Evolutionary conservation across 495 filamentous ascomycete species (phyloP), one percentile per base, ranked within the genome.

Genomic region (Lindgomyces ingoldianus): DNA sequence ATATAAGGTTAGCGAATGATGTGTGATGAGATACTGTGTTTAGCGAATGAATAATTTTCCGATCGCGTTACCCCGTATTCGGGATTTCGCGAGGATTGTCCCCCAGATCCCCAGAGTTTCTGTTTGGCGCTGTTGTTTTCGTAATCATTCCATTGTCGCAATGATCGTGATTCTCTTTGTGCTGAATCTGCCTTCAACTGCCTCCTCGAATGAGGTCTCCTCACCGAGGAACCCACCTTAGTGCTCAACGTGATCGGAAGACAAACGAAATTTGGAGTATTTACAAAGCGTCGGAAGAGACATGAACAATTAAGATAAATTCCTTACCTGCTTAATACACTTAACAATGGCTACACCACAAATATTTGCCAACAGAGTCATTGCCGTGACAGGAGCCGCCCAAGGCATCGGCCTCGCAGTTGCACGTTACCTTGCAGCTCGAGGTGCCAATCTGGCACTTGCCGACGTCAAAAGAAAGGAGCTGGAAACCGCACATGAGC

Each of bases 381-480:
- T 67, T 44, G 51, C 64, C 39, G 12, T 67, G 1, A 67, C 64
- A 19, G 64, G 64, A 27, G 58, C 47, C 18, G 64, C 64, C 8
- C 47, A 42, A 27, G 57, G 57, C 24, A 60, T 60, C 39, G 57
- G 57, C 27, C 60, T 68, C 59, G 14, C 59, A 2, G 48, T 52
- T 16, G 59, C 65, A 4, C 50, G 52, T 16, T 50, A 53, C 18
- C 65, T 68, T 51, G 50, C 53, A 49, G 41, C 29, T 30, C 65
- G 46, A 22, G 60, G 60, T 60, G 47, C 46, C 29, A 21, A 36
- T 24, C 60, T 68, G 36, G 52, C 54, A 53, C 42, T 68, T 53
- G 47, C 60, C 46, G 65, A 68, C 49, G 39, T 36, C 53, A 59
- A 60, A 39, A 3, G 12, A 12, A n/a, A 27, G 14, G 29, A 27